Percentiles rank a stretch among this genome's conserved stretches.
Evolutionary conservation across 78 protist species (phyloP).

Genomic region (Dictyostelium firmibasis): DNA sequence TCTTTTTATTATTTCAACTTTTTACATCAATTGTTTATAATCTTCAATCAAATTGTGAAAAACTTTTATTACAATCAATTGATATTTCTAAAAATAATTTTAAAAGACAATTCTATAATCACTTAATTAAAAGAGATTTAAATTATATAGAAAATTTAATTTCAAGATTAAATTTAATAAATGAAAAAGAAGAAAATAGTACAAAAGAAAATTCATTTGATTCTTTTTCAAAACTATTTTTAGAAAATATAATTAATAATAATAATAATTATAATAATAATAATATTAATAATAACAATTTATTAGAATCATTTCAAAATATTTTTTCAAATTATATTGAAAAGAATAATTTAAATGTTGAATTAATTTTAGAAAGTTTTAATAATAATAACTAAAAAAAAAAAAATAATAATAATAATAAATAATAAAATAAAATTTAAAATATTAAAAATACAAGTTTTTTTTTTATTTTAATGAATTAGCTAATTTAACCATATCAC

Average conservation of each 20-base stretch:
- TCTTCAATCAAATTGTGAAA: conserved; percentile 1
- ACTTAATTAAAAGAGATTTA: conserved; percentile 3
- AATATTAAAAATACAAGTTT: background rate
- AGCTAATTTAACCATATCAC: background rate
- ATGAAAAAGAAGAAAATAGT: background rate
- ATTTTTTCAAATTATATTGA: background rate
- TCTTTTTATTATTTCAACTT: background rate
- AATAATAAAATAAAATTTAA: too few species aligned
- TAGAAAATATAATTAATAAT: background rate
- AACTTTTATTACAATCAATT: background rate
- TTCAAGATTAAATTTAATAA: background rate
- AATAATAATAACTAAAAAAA: background rate
- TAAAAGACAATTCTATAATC: background rate
- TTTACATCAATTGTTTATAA: background rate
- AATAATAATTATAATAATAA: background rate
- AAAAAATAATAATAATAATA: background rate
- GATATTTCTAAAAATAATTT: background rate
- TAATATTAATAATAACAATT: background rate
- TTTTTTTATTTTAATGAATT: background rate
- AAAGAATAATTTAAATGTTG: background rate
- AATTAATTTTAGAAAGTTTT: background rate
- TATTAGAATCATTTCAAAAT: background rate
- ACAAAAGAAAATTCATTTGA: background rate
- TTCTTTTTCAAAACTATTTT: background rate
- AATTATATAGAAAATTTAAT: background rate